Evolutionary conservation across 2,329 filamentous ascomycete genomes (phyloP).

Genomic region (Arthrobotrys sinensis): DNA sequence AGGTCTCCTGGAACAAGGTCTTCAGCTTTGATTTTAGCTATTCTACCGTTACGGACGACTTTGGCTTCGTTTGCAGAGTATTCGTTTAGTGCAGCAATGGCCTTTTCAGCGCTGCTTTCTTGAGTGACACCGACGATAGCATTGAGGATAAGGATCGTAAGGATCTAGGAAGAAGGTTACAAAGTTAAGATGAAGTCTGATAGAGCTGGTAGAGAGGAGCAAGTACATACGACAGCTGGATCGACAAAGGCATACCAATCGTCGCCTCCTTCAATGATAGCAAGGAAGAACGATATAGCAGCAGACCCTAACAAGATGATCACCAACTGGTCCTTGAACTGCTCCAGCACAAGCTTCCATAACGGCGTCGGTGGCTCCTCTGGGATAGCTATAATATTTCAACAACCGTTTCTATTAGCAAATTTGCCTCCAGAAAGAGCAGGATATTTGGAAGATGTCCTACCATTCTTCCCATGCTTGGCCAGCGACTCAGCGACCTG

Average conservation of each 20-base stretch:
- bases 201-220: conserved; percentile 66
- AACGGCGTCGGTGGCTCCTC: conserved; percentile 96
- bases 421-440: conserved; percentile 19
- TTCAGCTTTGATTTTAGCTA: conserved; percentile 91
- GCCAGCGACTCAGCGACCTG: conserved; percentile 73
- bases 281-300: conserved; percentile 91
- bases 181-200: conserved; percentile 77
- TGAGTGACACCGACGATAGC: conserved; percentile 97
- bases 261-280: conserved; percentile 91
- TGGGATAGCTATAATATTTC: conserved; percentile 73
- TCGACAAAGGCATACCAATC: conserved; percentile 99
- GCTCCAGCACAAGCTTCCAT: conserved; percentile 96
- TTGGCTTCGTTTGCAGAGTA: conserved; percentile 99
- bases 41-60: conserved; percentile 85
- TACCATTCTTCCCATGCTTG: conserved; percentile 79
- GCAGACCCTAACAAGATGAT: conserved; percentile 94
- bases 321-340: conserved; percentile 99
- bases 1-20: conserved; percentile 96
- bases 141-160: conserved; percentile 97
- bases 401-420: conserved; percentile 40
- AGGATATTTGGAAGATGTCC: conserved; percentile 64
- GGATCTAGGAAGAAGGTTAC: conserved; percentile 74
- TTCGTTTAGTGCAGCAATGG: conserved; percentile 96
- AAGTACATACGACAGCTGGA: conserved; percentile 85
- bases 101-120: conserved; percentile 98